Evolutionary conservation across 768 basidiomycete species (phyloP), one percentile per base, ranked within the genome.

Genomic region (Lyophyllum semitale): DNA sequence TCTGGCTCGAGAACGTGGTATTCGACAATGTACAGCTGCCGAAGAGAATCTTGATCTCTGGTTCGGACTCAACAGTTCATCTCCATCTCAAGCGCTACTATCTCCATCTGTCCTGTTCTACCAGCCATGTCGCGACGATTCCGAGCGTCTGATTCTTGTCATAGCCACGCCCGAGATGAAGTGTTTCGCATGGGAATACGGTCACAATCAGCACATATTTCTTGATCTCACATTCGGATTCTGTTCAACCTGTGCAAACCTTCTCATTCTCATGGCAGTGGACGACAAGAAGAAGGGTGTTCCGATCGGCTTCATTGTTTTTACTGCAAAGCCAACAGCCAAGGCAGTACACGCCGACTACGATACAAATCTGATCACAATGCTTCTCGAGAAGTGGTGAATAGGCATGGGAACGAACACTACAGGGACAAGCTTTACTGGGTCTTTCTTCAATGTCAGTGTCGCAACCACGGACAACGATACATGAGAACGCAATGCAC

Each of bases 241-340:
- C 53, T 53, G 57, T 47, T 56, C 58, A 53, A 46, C 65, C 8
- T 57, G 61, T 12, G 57, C 51, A 4, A 51, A 73, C 4, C 64
- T 74, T 3, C 62, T 62, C 12, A 73, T 76, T 56, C 59, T 66
- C 4, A 63, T 76, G 62, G 74, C 60, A 1, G 27, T 73, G 9
- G 66, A 76, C 51, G 61, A 69, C 6, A 46, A 55, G 7, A 42
- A 59, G 1, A 52, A 59, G 2, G 74, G 72, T 1, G 47, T 74
- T 43, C 74, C 73, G 0, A 61, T 73, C 42, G 65, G 61, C 1
- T 57, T 68, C 23, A 60, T 69, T 2, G 25, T 68, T 9, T 68
- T 68, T 43, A 64, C 60, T 9, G 62, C 65, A 22, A 55, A 48
- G 17, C 50, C 59, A 9, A 22, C 47, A 25, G 54, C 61, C 6